Conservation (phyloP, 2,329 filamentous ascomycete species). For the Cylindrodendrum hubeiense region DNA sequence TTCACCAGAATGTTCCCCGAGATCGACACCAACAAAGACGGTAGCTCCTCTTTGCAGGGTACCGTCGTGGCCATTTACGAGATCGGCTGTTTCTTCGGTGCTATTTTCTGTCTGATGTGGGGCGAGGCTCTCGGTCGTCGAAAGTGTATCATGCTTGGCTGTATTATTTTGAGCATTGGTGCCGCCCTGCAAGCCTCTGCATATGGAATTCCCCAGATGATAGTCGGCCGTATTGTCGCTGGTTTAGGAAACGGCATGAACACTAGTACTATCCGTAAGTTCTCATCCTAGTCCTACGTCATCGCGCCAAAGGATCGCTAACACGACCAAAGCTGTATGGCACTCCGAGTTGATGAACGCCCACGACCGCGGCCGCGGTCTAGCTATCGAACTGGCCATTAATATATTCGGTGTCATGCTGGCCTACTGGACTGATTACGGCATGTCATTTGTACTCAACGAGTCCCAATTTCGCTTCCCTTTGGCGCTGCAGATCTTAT, state of each 20-base stretch:
- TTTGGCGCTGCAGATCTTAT: constrained; percentile 58
- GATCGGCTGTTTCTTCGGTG: constrained; percentile 61
- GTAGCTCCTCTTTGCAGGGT: constrained; percentile 58
- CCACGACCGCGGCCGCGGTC: constrained; percentile 50
- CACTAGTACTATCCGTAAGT: constrained; percentile 58
- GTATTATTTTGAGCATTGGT: constrained; percentile 55
- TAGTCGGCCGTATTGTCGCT: constrained; percentile 58
- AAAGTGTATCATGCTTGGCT: constrained; percentile 55
- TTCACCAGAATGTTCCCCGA: constrained; percentile 50
- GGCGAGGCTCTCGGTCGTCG: constrained; percentile 60
- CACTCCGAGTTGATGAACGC: constrained; percentile 58
- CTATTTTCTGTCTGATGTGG: constrained; percentile 53
- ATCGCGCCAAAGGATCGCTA: neutral
- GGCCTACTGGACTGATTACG: constrained; percentile 54
- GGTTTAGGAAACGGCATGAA: constrained; percentile 62
- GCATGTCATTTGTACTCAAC: constrained; percentile 50
- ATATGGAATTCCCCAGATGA: constrained; percentile 56
- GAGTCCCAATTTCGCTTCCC: constrained; percentile 59
- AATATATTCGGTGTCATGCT: constrained; percentile 54
- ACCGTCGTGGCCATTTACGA: constrained; percentile 61
- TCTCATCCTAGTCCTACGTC: neutral
- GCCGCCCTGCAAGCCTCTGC: constrained; percentile 56
- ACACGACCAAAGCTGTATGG: constrained; percentile 49
- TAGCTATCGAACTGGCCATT: constrained; percentile 50
- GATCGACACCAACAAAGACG: constrained; percentile 51